Percentiles rank a stretch among this genome's conserved stretches.
phyloP scores from a whole-genome alignment of 345 rosid species.

The Corchorus olitorius region DNA sequence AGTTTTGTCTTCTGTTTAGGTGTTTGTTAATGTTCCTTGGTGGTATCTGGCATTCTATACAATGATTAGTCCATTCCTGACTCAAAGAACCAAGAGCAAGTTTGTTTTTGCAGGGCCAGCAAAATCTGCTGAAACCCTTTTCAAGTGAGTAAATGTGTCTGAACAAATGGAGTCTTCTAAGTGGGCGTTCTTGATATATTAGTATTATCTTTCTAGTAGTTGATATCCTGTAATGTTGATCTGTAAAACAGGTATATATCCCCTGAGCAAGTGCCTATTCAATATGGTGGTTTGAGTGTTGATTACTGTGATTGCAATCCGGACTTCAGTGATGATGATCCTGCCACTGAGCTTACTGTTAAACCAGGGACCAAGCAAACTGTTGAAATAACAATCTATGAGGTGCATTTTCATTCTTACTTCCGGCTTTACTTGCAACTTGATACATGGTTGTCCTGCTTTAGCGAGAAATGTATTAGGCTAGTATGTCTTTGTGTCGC shows the following conservation, averaged over 20 bases:
- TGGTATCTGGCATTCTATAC: slow-evolving; percentile 68
- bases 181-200: background rate
- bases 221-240: background rate
- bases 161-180: background rate
- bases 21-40: slow-evolving; percentile 79
- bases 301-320: slow-evolving; percentile 84
- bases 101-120: slow-evolving; percentile 64
- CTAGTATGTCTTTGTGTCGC: background rate
- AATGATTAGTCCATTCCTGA: slow-evolving; percentile 73
- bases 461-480: background rate
- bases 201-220: background rate
- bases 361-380: slow-evolving; percentile 85
- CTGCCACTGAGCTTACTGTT: slow-evolving; percentile 64
- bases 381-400: slow-evolving; percentile 81
- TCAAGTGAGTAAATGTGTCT: slow-evolving; percentile 52
- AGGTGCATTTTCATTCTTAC: slow-evolving; percentile 44
- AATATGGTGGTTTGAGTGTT: slow-evolving; percentile 84
- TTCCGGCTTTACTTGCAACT: background rate
- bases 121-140: slow-evolving; percentile 64
- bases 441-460: background rate
- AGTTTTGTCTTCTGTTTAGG: slow-evolving; percentile 39
- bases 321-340: slow-evolving; percentile 68
- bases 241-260: slow-evolving; percentile 58
- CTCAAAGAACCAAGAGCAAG: slow-evolving; percentile 76
- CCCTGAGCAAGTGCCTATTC: slow-evolving; percentile 87